Evolutionary conservation across 2,329 filamentous ascomycete species (phyloP).

Genomic region (Fonsecaea monophora): DNA sequence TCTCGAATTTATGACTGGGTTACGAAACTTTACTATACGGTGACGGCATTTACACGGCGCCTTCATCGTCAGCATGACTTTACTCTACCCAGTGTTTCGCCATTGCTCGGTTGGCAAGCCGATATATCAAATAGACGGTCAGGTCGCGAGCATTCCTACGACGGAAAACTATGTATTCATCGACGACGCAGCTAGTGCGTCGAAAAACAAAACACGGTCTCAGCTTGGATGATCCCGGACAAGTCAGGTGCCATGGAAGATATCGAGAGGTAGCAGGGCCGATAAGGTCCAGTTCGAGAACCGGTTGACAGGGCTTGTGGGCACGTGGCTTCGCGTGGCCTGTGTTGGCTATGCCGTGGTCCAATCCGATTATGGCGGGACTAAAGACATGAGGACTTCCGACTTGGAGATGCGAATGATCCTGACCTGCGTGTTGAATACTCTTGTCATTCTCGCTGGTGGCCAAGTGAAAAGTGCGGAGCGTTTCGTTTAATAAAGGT

Average conservation of each 20-base stretch:
- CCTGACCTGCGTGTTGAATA: not conserved
- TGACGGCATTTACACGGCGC: not conserved
- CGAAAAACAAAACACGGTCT: not conserved
- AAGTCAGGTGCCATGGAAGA: not conserved
- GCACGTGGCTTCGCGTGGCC: not conserved
- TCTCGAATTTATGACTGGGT: not conserved
- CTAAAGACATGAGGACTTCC: not conserved
- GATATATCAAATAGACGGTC: not conserved
- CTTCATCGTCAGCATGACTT: not conserved
- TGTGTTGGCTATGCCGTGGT: not conserved
- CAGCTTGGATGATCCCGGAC: not conserved
- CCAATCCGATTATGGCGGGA: not conserved
- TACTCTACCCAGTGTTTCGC: not conserved
- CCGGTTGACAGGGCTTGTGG: not conserved
- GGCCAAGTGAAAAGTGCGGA: not conserved
- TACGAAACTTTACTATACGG: not conserved
- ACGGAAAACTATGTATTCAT: not conserved
- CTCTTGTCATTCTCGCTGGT: not conserved
- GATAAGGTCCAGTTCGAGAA: not conserved
- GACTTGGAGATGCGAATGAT: not conserved
- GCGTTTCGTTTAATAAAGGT: not conserved
- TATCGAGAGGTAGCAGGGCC: not conserved
- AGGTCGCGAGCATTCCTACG: not conserved
- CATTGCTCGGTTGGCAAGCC: not conserved
- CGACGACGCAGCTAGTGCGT: not conserved